Evolutionary conservation across 768 basidiomycete genomes (phyloP).

Genomic region (Russula ochroleuca): DNA sequence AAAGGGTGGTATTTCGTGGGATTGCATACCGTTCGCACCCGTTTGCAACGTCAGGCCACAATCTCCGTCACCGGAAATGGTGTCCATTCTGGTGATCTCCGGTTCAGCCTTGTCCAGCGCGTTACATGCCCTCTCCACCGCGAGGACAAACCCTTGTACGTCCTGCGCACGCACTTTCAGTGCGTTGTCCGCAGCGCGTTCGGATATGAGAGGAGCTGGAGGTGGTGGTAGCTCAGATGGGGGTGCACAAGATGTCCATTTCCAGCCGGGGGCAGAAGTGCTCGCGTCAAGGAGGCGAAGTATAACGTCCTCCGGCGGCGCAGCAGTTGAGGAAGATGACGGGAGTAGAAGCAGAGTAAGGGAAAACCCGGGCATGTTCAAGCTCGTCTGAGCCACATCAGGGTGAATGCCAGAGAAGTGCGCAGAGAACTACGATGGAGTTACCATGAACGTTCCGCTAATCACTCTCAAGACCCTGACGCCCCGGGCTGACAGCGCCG

Average conservation of each 20-base stretch:
- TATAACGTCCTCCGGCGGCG: constrained; percentile 42
- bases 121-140: constrained; percentile 56
- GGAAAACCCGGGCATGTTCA: constrained; percentile 92
- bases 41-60: constrained; percentile 65
- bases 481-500: constrained; percentile 50
- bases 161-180: constrained; percentile 40
- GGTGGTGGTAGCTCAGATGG: constrained; percentile 34
- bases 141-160: constrained; percentile 46
- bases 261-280: constrained; percentile 76
- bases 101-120: constrained; percentile 74
- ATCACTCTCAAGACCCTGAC: constrained; percentile 60
- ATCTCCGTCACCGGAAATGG: constrained; percentile 88
- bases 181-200: constrained; percentile 9
- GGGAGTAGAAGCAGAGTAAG: constrained; percentile 79
- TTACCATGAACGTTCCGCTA: constrained; percentile 82
- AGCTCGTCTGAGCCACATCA: constrained; percentile 56
- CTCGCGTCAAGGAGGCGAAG: constrained; percentile 68
- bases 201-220: constrained; percentile 17
- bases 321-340: constrained; percentile 36
- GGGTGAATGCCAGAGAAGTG: background rate
- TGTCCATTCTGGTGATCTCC: constrained; percentile 89
- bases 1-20: background rate
- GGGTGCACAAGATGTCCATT: constrained; percentile 55
- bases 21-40: constrained; percentile 60
- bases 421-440: background rate